Evolutionary conservation across 2,329 filamentous ascomycete species (phyloP).

Genomic region (Aspergillus uvarum): DNA sequence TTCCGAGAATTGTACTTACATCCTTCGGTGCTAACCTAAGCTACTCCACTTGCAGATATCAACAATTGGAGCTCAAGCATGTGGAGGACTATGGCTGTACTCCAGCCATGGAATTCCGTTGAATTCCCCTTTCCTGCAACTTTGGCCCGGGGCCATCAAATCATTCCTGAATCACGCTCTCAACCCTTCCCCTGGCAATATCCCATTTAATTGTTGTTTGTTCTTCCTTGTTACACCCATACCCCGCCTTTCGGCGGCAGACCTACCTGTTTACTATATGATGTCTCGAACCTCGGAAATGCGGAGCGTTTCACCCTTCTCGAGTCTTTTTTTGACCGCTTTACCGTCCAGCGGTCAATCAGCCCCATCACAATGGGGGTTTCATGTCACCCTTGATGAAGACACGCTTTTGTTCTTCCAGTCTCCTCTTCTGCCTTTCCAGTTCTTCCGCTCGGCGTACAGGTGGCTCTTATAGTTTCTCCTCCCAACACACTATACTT

Average conservation of each 20-base stretch:
- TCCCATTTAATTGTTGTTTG: conserved; percentile 1
- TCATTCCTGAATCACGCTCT: neutral
- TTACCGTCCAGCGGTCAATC: neutral
- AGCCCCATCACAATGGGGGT: neutral
- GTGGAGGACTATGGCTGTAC: conserved; percentile 81
- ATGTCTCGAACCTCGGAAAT: neutral
- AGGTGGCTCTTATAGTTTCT: neutral
- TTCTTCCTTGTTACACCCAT: neutral
- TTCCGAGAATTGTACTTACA: neutral
- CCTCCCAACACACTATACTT: neutral
- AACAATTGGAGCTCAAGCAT: conserved; percentile 88
- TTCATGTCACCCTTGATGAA: conserved; percentile 2
- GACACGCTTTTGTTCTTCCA: neutral
- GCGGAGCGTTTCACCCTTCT: neutral
- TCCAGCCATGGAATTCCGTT: conserved; percentile 84
- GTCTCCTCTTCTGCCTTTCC: neutral
- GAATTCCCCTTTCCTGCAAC: conserved; percentile 33
- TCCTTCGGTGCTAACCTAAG: conserved; percentile 9
- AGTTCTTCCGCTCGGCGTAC: neutral
- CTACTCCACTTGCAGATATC: conserved; percentile 62
- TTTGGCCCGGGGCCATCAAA: neutral
- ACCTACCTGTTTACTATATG: neutral
- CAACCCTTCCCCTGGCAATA: conserved; percentile 2
- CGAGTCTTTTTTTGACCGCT: neutral
- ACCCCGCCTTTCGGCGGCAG: neutral